These are phyloP conservation scores for Coprinellus micaceus DNA, from an alignment of 768 basidiomycete genomes.

Conservation along the genomic window DNA sequence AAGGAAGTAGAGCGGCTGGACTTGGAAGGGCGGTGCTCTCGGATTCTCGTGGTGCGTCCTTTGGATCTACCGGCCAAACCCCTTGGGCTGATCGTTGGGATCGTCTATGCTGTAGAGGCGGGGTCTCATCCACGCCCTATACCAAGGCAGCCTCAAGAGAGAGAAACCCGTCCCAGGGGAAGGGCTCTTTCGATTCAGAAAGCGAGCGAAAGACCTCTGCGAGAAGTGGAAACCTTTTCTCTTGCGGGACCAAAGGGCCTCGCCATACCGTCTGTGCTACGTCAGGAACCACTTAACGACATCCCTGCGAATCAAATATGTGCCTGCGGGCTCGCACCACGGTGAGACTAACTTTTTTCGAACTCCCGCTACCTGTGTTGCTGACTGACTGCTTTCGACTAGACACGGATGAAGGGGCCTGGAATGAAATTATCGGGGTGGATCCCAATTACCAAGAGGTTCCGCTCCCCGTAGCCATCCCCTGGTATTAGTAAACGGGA, in stretches of 20 bases:
- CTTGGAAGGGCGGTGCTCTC: too few species aligned
- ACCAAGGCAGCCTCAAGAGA: neutral
- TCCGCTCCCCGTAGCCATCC: too few species aligned
- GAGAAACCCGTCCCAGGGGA: neutral
- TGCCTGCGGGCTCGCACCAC: too few species aligned
- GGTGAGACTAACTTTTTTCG: too few species aligned
- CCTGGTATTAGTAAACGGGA: too few species aligned
- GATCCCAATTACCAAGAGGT: too few species aligned
- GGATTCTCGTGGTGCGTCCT: too few species aligned
- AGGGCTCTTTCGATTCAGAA: neutral
- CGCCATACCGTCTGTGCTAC: neutral
- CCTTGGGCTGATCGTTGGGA: neutral
- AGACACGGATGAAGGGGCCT: neutral
- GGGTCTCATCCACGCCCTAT: neutral
- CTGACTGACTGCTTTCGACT: neutral
- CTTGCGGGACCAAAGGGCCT: neutral
- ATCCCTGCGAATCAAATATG: too few species aligned
- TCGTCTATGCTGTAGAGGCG: neutral
- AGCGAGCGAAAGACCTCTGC: neutral
- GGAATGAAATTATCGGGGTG: neutral
- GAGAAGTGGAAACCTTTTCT: neutral
- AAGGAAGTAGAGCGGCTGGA: too few species aligned
- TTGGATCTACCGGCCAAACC: neutral
- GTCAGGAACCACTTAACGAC: too few species aligned
- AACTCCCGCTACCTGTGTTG: too few species aligned